Base-by-base conservation (phyloP, 2,329 filamentous ascomycete species). In the Aspergillus sp. region DNA sequence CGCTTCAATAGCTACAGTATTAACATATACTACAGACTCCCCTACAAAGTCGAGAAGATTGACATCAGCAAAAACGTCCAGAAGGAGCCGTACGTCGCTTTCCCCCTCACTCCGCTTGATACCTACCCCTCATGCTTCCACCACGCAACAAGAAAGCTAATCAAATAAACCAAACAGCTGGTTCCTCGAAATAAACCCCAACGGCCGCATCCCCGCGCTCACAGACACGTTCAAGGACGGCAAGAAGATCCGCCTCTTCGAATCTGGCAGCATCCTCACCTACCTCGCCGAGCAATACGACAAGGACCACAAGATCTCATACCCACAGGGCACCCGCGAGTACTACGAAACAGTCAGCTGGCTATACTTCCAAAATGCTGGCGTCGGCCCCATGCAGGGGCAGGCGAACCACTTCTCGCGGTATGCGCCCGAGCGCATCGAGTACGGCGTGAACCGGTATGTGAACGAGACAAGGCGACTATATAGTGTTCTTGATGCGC, bases 101-200 rank as follows among this genome's bases (percentile, higher is more conserved):
- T 11, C 3, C 6, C 15, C 31, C 17, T 19, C 14, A 21, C 23
- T 33, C 27, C 17, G 60, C 14, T 23, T n/a, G 39, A 15, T 12
- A 4, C 12, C 49, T 12, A 4, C 12, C 49, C 15, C 31, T 19
- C n/a, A 21, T 19, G 21, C 35, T 25, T n/a, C n/a, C 8, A 41
- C 25, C 19, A 8, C 37, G 1, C 2, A 40, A 33, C 17, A 31
- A 45, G 46, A 19, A 40, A 37, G 43, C 51, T 39, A 50, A 50
- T 25, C n/a, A 39, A 17, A 11, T n/a, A 37, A 37, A 8, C 14
- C 7, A 1, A 37, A 15, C 25, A 74, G 85, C 15, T 96, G 90
- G 91, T 97, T 93, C 77, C 83, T 96, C 27, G 87, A 87, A 52
- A 96, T 96, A 77, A 96, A 96, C 76, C 92, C 92, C 62, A 96